Percentiles rank a stretch among this genome's conserved stretches.
These are phyloP conservation scores for Pholiota molesta DNA, from an alignment of 768 basidiomycete species.

Conservation along the genomic window DNA sequence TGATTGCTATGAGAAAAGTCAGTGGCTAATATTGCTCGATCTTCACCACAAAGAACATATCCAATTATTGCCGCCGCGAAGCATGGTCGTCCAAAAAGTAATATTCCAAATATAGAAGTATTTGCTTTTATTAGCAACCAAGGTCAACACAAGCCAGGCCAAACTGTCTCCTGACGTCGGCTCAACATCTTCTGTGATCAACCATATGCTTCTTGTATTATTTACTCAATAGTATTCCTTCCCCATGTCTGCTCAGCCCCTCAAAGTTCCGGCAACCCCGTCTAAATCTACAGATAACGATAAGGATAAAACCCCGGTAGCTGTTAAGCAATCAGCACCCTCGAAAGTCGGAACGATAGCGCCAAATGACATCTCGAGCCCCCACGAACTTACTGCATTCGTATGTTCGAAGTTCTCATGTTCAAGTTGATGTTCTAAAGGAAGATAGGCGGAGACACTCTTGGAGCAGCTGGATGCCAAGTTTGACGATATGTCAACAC, in stretches of 20 bases:
- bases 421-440: constrained; percentile 8
- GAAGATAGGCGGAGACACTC: constrained; percentile 78
- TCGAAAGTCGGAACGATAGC: constrained; percentile 43
- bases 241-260: constrained; percentile 62
- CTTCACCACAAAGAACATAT: too few species aligned
- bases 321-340: constrained; percentile 42
- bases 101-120: constrained; percentile 6
- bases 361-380: constrained; percentile 80
- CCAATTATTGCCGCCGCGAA: too few species aligned
- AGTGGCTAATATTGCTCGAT: not conserved
- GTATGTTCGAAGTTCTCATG: constrained; percentile 49
- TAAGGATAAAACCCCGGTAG: constrained; percentile 56
- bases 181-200: too few species aligned
- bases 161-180: too few species aligned
- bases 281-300: constrained; percentile 46
- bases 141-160: not conserved
- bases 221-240: constrained; percentile 34
- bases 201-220: not conserved
- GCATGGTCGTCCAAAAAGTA: not conserved
- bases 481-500: constrained; percentile 91
- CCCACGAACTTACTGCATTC: constrained; percentile 93
- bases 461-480: constrained; percentile 87
- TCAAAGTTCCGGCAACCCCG: constrained; percentile 67
- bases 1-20: not conserved
- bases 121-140: constrained; percentile 24